Conservation (phyloP, 78 protist species). For the Acrasis kona region DNA sequence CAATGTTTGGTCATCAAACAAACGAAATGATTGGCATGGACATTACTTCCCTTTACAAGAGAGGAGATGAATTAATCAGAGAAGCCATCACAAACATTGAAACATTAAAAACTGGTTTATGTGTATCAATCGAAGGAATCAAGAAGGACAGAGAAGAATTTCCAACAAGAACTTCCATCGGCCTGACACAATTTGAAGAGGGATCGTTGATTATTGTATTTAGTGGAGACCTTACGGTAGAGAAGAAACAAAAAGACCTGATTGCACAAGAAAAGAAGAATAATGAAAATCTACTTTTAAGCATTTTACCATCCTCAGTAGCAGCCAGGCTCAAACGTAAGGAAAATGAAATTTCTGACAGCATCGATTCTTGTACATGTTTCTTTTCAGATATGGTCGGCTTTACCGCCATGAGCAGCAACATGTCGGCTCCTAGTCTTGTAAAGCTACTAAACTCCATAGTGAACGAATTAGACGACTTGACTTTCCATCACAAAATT, state of each 20-base stretch:
- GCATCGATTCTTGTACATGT: not conserved
- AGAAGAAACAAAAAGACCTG: not conserved
- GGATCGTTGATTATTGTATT: too few species aligned
- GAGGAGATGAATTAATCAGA: too few species aligned
- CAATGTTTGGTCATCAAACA: too few species aligned
- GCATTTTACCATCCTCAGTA: not conserved
- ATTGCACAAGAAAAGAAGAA: not conserved
- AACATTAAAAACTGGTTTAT: too few species aligned
- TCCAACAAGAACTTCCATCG: too few species aligned
- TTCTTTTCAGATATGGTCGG: conserved; percentile 66
- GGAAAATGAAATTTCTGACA: conserved; percentile 1
- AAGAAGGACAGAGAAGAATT: too few species aligned
- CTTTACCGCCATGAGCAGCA: conserved; percentile 45
- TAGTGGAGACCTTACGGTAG: too few species aligned
- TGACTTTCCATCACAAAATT: not conserved
- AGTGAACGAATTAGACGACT: conserved; percentile 38
- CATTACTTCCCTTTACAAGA: too few species aligned
- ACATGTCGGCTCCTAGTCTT: conserved; percentile 40
- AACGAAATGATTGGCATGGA: too few species aligned
- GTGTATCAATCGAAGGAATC: too few species aligned
- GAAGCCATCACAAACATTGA: too few species aligned
- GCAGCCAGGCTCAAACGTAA: not conserved
- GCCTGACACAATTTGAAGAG: too few species aligned
- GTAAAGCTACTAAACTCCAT: conserved; percentile 47
- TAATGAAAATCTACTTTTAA: not conserved